Base-by-base conservation (phyloP, 164 flowering plant species). In the Piper betle region DNA sequence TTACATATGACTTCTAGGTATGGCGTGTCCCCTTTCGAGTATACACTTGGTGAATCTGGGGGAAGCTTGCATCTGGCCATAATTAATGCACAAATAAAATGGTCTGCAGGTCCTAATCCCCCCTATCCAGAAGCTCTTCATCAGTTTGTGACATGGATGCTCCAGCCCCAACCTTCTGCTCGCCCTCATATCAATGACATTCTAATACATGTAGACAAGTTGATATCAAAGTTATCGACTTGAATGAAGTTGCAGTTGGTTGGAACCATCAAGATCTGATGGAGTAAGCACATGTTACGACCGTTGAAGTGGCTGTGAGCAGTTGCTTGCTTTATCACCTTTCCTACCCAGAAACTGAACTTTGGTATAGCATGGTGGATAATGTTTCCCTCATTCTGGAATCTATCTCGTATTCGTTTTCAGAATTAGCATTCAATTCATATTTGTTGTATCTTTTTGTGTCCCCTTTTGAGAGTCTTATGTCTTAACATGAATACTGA, bases 121-220 rank as follows among this genome's bases (percentile, higher is more conserved):
- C 81, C 90, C 12, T 93, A 87, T 55, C 98, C 98, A 3, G 98
- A 81, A 13, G 79, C 85, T 12, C 87, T 89, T 39, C 96, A 82
- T 72, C 84, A 84, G 75, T 93, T 93, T 70, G 90, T 93, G 55
- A 81, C 76, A 57, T 89, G 98, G 98, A 89, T 89, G 96, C 95
- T 92, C 63, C 96, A 92, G 66, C 94, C 98, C 9, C 97, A 89
- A 72, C 75, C 83, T 43, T 70, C 93, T 5, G 79, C 87, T 7
- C 85, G 98, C 3, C 98, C 98, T n/a, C 71, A 73, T 65, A 90
- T 93, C 9, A 88, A 86, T 43, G 97, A 93, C 70, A 80, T 93
- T 58, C 66, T 93, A 42, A 77, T 93, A 67, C 98, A 93, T 59
- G 94, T 87, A 6, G 94, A 93, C 74, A 89, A 86, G 80, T 71